phyloP scores from a whole-genome alignment of 257 asterid genomes.

The Solanum dulcamara region DNA sequence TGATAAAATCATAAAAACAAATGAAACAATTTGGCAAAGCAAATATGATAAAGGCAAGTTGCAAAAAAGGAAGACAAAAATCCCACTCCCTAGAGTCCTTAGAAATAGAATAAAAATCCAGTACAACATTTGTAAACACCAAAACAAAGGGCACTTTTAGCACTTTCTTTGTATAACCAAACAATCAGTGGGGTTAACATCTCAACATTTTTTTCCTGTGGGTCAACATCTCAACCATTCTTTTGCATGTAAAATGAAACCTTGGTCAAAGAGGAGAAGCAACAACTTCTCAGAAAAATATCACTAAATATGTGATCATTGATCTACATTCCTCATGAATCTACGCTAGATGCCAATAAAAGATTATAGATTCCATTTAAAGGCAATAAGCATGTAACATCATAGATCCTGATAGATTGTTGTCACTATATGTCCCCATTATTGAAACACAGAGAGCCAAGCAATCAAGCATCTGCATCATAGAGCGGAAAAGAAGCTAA shows the following conservation, averaged over 20 bases:
- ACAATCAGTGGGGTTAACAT: neutral
- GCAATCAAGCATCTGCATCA: neutral
- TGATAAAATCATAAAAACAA: neutral
- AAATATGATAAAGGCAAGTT: neutral
- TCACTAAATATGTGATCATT: neutral
- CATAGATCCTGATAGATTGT: neutral
- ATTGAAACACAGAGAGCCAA: neutral
- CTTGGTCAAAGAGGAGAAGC: neutral
- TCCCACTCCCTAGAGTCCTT: neutral
- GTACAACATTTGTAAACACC: neutral
- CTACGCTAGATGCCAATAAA: neutral
- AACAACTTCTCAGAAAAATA: neutral
- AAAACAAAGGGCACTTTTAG: neutral
- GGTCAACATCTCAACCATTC: neutral
- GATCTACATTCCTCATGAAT: neutral
- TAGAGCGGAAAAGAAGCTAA: neutral
- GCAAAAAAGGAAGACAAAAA: neutral
- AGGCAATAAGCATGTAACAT: neutral
- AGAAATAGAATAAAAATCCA: neutral
- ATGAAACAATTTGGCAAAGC: neutral
- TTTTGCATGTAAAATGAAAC: neutral
- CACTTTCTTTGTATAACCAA: neutral
- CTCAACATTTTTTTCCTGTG: neutral
- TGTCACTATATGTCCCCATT: neutral
- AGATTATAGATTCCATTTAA: neutral